These are phyloP conservation scores for Drechslera avenae DNA, from an alignment of 2,329 filamentous ascomycete genomes.

Conservation along the genomic window DNA sequence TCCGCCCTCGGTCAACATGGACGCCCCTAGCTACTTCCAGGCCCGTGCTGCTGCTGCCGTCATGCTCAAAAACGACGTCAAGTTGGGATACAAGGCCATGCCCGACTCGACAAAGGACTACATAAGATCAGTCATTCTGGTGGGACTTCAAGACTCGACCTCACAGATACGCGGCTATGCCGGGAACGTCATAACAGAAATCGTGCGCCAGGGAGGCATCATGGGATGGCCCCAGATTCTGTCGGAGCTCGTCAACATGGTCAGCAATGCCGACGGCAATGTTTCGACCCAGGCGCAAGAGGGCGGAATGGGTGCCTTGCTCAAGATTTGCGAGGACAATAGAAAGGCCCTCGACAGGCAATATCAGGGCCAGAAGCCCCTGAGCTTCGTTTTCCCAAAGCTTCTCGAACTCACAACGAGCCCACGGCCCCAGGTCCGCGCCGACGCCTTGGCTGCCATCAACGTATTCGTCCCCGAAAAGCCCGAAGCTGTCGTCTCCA, in stretches of 20 bases:
- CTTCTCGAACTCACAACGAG: constrained; percentile 85
- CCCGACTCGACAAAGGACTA: constrained; percentile 73
- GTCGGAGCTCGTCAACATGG: constrained; percentile 77
- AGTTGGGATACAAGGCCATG: constrained; percentile 74
- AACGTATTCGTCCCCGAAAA: constrained; percentile 90
- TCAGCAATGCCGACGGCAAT: constrained; percentile 73
- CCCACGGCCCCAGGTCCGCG: constrained; percentile 75
- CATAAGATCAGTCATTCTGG: constrained; percentile 77
- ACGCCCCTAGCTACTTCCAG: constrained; percentile 68
- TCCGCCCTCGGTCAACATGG: constrained; percentile 65
- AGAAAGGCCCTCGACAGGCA: constrained; percentile 83
- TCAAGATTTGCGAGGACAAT: constrained; percentile 98
- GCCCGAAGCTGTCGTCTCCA: constrained; percentile 78
- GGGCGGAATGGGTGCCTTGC: constrained; percentile 87
- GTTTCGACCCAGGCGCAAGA: constrained; percentile 77
- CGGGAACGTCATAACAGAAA: constrained; percentile 91
- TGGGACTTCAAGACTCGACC: constrained; percentile 80
- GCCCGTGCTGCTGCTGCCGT: constrained; percentile 87
- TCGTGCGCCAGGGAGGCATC: constrained; percentile 82
- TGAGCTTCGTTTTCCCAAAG: constrained; percentile 88
- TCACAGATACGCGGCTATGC: constrained; percentile 84
- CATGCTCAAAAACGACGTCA: constrained; percentile 95
- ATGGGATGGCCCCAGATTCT: constrained; percentile 91
- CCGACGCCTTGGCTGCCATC: constrained; percentile 79
- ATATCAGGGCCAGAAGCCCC: constrained; percentile 83